Base-by-base conservation (phyloP, 805 yeast genomes). In the Starmera pachycereana region DNA sequence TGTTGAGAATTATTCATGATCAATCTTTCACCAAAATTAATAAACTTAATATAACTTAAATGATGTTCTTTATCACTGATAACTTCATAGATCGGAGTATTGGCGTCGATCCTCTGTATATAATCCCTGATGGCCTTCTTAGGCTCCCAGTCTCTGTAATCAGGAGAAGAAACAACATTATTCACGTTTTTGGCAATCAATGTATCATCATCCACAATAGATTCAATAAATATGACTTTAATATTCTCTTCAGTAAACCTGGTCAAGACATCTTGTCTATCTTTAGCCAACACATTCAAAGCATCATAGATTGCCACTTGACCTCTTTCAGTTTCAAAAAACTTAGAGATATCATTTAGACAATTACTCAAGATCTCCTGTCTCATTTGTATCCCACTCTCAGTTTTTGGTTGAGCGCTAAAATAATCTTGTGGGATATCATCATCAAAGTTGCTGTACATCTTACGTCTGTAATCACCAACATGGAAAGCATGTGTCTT, bases 241-340 rank as follows among this genome's bases (percentile, higher is more conserved):
- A 89, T 79, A 47, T 77, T 76, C 44, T 72, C 65, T 35, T 65
- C 62, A 8, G 66, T 62, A 50, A 90, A 77, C 42, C 61, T 60
- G 29, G 69, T 68, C 25, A 72, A 72, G 32, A 90, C 61, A 28
- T 71, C 72, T 8, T 68, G 51, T 49, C 99, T 71, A 48, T 81
- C 82, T 38, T 71, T 68, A 16, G 81, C 75, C 37, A 81, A 64
- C 6, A 92, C 95, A 57, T 92, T 92, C 38, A 92, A 83, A 0
- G 97, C 97, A 61, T 92, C 99, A 60, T 85, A 92, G 18, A 92
- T 85, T 6, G 95, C 98, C 29, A 92, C 86, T 62, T 92, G 98
- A 10, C 97, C 97, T 53, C 76, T 76, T 45, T 80, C 86, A 27
- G 72, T 71, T 46, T 74, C 72, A 59, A 86, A 87, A 52, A 84